These are phyloP conservation scores for Entomortierella beljakovae DNA, from an alignment of 192 early-diverging fungal species.

Conservation along the genomic window DNA sequence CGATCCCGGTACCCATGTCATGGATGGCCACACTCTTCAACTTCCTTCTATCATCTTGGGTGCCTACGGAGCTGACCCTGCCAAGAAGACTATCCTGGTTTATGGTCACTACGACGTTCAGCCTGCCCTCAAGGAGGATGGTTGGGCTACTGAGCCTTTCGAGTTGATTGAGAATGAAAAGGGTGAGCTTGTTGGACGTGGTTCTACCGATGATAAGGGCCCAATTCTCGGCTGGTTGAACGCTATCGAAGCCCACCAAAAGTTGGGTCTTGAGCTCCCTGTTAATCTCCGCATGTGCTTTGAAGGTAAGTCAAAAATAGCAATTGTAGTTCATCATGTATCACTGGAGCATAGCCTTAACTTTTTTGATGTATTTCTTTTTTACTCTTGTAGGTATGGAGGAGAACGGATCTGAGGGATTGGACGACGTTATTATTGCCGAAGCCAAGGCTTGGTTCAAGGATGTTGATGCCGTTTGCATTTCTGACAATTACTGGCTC, in stretches of 20 bases:
- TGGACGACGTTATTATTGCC: conserved; percentile 87
- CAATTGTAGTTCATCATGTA: conserved; percentile 8
- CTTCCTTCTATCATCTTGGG: conserved; percentile 94
- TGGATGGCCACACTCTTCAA: conserved; percentile 82
- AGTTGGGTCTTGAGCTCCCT: conserved; percentile 89
- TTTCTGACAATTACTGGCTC: conserved; percentile 99
- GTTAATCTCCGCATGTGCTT: conserved; percentile 98
- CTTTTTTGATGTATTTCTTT: background rate
- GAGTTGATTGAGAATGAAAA: conserved; percentile 86
- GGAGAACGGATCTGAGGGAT: conserved; percentile 92
- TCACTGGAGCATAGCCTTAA: background rate
- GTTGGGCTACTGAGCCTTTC: conserved; percentile 95
- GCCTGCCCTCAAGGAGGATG: conserved; percentile 86
- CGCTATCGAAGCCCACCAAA: conserved; percentile 94
- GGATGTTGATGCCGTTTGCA: conserved; percentile 95
- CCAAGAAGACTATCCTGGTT: conserved; percentile 96
- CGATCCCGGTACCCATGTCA: conserved; percentile 84
- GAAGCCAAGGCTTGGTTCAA: conserved; percentile 93
- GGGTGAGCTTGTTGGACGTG: conserved; percentile 90
- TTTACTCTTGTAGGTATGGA: conserved; percentile 56
- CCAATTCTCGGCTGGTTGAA: conserved; percentile 98
- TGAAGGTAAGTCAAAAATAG: conserved; percentile 97
- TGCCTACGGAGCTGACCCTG: conserved; percentile 88
- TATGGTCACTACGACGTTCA: conserved; percentile 99
- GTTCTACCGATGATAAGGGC: conserved; percentile 97